These are phyloP conservation scores for Rauvolfia tetraphylla DNA, from an alignment of 257 asterid species.

Conservation along the genomic window DNA sequence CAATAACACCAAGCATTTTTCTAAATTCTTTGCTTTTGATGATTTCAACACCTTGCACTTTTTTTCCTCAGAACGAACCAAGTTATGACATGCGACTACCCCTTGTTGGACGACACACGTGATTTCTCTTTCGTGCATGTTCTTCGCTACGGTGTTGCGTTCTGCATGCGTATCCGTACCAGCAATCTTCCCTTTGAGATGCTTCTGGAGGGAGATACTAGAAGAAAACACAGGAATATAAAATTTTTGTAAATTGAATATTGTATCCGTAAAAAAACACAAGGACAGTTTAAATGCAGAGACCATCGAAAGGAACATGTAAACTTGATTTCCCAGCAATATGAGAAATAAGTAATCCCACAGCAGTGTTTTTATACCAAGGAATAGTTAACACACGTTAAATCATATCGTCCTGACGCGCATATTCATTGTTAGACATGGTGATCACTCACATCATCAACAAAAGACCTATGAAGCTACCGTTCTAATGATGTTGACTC, in stretches of 20 bases:
- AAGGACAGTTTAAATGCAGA: too few relatives aligned
- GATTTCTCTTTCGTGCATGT: constrained; percentile 90
- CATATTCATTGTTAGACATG: not conserved
- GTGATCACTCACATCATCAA: not conserved
- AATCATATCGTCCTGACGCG: too few relatives aligned
- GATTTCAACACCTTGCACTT: too few relatives aligned
- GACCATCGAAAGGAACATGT: too few relatives aligned
- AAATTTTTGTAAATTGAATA: too few relatives aligned
- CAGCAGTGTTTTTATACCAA: too few relatives aligned
- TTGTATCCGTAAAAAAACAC: not conserved
- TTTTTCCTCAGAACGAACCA: not conserved
- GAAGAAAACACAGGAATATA: constrained; percentile 9
- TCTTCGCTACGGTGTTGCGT: constrained; percentile 92
- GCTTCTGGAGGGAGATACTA: constrained; percentile 70
- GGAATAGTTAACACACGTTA: not conserved
- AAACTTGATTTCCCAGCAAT: too few relatives aligned
- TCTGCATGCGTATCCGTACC: constrained; percentile 93
- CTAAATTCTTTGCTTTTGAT: too few relatives aligned
- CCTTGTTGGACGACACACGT: constrained; percentile 93
- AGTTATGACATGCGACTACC: constrained; percentile 33
- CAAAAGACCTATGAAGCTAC: not conserved
- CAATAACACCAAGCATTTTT: too few relatives aligned
- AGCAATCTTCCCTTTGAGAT: constrained; percentile 69
- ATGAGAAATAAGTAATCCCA: too few relatives aligned
- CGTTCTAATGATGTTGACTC: not conserved